Conservation (phyloP, 371 early-diverging fungal genomes). For the Conidiobolus coronatus region DNA sequence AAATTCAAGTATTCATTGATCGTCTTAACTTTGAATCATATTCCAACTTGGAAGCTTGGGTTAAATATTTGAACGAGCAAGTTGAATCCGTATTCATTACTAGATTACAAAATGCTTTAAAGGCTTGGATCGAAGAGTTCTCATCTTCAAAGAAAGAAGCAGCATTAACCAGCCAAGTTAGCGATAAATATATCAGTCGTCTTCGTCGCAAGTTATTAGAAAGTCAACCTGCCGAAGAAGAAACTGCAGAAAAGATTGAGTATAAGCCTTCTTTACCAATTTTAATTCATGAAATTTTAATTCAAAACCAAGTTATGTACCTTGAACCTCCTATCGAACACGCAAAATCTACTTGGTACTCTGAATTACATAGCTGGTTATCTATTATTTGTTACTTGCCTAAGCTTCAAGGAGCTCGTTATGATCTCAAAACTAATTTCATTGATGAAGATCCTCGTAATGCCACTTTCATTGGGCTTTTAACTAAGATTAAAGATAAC, state of each 20-base stretch:
- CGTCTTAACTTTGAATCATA: slow-evolving; percentile 78
- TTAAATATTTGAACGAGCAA: slow-evolving; percentile 48
- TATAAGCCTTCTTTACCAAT: slow-evolving; percentile 34
- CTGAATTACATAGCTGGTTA: slow-evolving; percentile 82
- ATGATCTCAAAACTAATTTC: slow-evolving; percentile 53
- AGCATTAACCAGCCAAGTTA: slow-evolving; percentile 10
- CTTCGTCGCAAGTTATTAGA: slow-evolving; percentile 11
- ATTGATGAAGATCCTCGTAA: slow-evolving; percentile 26
- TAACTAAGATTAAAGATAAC: slow-evolving; percentile 45
- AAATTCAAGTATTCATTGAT: slow-evolving; percentile 79
- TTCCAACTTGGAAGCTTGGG: slow-evolving; percentile 82
- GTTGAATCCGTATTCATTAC: slow-evolving; percentile 56
- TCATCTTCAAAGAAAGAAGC: slow-evolving; percentile 29
- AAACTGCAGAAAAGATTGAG: slow-evolving; percentile 19
- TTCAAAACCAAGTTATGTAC: slow-evolving; percentile 87
- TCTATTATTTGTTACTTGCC: slow-evolving; percentile 49
- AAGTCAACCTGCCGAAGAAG: slow-evolving; percentile 14
- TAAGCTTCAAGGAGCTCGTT: slow-evolving; percentile 72
- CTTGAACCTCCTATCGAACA: slow-evolving; percentile 88
- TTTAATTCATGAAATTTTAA: slow-evolving; percentile 57
- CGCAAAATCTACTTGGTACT: slow-evolving; percentile 72
- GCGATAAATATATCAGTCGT: slow-evolving; percentile 22
- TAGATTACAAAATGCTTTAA: slow-evolving; percentile 60
- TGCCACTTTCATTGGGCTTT: slow-evolving; percentile 41
- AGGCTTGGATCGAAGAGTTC: slow-evolving; percentile 49